Evolutionary conservation across 345 rosid genomes (phyloP), one percentile per base, ranked within the genome.

Genomic region (Rhodomyrtus tomentosa): DNA sequence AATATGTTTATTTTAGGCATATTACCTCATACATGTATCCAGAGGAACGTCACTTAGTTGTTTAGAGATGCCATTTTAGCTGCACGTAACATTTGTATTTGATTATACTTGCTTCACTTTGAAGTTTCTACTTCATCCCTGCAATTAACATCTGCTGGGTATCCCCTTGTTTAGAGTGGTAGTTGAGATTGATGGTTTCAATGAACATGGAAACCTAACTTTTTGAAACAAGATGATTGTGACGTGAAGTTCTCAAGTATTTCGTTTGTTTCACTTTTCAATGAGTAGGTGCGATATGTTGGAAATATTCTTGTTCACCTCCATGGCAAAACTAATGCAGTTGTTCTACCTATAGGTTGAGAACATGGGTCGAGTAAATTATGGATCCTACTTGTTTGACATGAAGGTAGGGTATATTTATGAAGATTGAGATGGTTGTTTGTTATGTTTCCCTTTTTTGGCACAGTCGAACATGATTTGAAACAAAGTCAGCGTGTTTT

Each of bases 281-380:
- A 27, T 2, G 4, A 59, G 84, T 51, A 58, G 49, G 52, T 1
- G 68, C 25, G 8, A 48, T 42, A 49, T 24, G 1, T 58, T 50
- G 76, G 72, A 40, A 42, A 55, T 49, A 82, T 82, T 62, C 84
- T 52, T 36, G 45, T 45, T 55, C 24, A 24, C 72, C 16, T 76
- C 4, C 82, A 68, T 7, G 27, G 38, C 76, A 40, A 81, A 21
- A 10, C 53, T 10, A 24, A 27, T 82, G 72, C 21, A 14, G 58
- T 80, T 82, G 80, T 38, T 73, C 42, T 76, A 6, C 45, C 84
- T 80, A 15, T 87, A 96, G 98, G 99, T 96, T 89, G 99, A 96
- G 89, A 96, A 96, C 90, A 91, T 93, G 97, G 99, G 99, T 48
- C 98, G 93, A 21, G 91, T 95, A 82, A 96, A 96, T 87, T 94